A percentile compares a stretch with the other conserved stretches of the same genome.
Conservation (phyloP, 1,284 basidiomycete genomes). For the Cutaneotrichosporon sp. region DNA sequence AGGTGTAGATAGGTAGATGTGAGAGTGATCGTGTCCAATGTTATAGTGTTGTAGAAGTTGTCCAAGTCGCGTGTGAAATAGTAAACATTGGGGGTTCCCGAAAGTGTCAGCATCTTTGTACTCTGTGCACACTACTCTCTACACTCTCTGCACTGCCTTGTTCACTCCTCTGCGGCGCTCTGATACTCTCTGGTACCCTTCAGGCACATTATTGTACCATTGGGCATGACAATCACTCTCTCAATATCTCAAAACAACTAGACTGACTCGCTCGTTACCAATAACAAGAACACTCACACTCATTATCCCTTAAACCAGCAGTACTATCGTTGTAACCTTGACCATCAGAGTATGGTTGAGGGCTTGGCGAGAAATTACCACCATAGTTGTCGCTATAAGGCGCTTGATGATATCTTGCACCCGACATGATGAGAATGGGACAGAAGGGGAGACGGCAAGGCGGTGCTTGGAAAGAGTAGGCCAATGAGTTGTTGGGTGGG, state of each 20-base stretch:
- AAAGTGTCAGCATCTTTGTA: too few species aligned
- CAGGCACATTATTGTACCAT: not conserved
- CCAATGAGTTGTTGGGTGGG: not conserved
- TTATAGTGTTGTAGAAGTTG: too few species aligned
- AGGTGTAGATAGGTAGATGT: too few species aligned
- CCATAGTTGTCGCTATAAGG: constrained; percentile 7
- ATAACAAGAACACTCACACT: not conserved
- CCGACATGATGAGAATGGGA: constrained; percentile 3
- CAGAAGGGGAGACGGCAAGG: not conserved
- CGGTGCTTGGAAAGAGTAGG: not conserved
- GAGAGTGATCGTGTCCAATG: too few species aligned
- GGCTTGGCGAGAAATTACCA: constrained; percentile 7
- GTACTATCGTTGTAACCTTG: constrained; percentile 5
- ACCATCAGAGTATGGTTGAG: constrained; percentile 1
- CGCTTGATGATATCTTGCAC: constrained; percentile 9
- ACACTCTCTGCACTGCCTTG: too few species aligned
- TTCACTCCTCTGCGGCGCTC: too few species aligned
- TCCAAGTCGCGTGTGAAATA: too few species aligned
- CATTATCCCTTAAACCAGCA: not conserved
- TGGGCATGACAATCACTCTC: not conserved
- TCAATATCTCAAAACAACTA: not conserved
- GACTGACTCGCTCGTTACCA: not conserved
- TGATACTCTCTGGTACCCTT: too few species aligned
- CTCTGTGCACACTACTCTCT: too few species aligned
- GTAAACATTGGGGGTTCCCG: too few species aligned